phyloP scores from a whole-genome alignment of 1,139 yeast genomes.

The Pichia sp. region DNA sequence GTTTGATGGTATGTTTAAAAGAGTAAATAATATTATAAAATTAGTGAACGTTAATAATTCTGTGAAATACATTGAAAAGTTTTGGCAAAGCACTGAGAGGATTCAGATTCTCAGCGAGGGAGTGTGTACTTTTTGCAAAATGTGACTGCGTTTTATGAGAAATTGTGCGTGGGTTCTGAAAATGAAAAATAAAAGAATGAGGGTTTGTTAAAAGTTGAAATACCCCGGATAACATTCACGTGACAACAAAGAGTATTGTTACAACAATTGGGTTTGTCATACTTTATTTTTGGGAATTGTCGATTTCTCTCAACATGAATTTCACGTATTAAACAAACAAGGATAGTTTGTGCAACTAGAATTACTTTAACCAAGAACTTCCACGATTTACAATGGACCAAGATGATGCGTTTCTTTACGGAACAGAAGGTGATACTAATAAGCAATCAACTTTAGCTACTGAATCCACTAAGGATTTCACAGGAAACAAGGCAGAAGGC shows the following conservation, averaged over 20 bases:
- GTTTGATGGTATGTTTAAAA: conserved; percentile 10
- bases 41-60: neutral
- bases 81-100: neutral
- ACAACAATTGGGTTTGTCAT: neutral
- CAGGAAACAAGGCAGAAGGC: neutral
- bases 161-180: neutral
- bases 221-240: neutral
- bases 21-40: conserved; percentile 4
- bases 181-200: neutral
- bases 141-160: neutral
- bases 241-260: neutral
- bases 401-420: conserved; percentile 82
- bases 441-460: too few species aligned
- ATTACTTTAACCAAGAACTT: neutral
- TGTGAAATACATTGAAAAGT: neutral
- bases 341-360: too few species aligned
- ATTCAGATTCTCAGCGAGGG: neutral
- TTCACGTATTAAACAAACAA: too few species aligned
- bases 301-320: neutral
- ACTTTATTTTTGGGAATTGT: neutral
- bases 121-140: neutral
- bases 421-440: conserved; percentile 46
- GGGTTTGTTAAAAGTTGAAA: neutral
- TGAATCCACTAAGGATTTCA: neutral
- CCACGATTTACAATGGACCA: conserved; percentile 43